Percentiles rank a stretch among this genome's conserved stretches.
Evolutionary conservation across 805 yeast species (phyloP).

Genomic region (Maudiozyma barnettii): DNA sequence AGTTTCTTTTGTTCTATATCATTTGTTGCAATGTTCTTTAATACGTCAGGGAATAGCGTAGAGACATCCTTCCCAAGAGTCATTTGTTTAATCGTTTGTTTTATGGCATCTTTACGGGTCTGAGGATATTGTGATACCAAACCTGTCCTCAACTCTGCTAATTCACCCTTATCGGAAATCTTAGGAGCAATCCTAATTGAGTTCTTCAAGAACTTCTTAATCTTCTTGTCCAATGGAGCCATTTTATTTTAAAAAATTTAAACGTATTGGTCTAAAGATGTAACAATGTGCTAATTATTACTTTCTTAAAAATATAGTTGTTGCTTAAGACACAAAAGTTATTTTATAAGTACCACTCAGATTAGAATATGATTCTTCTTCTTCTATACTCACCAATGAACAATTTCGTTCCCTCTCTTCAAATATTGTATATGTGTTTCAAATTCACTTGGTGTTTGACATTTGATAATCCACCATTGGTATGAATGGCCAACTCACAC

Average conservation of each 20-base stretch:
- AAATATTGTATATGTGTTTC: too few relatives aligned
- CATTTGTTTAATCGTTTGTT: slow-evolving; percentile 96
- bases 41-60: slow-evolving; percentile 86
- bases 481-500: too few relatives aligned
- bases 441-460: too few relatives aligned
- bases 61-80: slow-evolving; percentile 96
- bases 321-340: too few relatives aligned
- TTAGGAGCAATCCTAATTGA: slow-evolving; percentile 31
- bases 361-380: too few relatives aligned
- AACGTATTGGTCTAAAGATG: not conserved
- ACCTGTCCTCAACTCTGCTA: slow-evolving; percentile 84
- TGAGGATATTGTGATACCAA: slow-evolving; percentile 89
- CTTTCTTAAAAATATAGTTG: too few relatives aligned
- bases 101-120: slow-evolving; percentile 94
- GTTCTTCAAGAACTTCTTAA: slow-evolving; percentile 28
- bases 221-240: slow-evolving; percentile 30
- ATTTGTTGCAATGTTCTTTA: slow-evolving; percentile 93
- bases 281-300: too few relatives aligned
- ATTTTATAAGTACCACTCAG: too few relatives aligned
- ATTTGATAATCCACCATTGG: too few relatives aligned
- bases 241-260: slow-evolving; percentile 5
- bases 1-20: slow-evolving; percentile 94
- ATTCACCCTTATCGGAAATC: slow-evolving; percentile 48
- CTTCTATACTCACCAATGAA: too few relatives aligned
- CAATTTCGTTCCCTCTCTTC: too few relatives aligned